A percentile compares a stretch with the other conserved stretches of the same genome.
phyloP scores from a whole-genome alignment of 768 basidiomycete species.

The Nidularia pulvinata region DNA sequence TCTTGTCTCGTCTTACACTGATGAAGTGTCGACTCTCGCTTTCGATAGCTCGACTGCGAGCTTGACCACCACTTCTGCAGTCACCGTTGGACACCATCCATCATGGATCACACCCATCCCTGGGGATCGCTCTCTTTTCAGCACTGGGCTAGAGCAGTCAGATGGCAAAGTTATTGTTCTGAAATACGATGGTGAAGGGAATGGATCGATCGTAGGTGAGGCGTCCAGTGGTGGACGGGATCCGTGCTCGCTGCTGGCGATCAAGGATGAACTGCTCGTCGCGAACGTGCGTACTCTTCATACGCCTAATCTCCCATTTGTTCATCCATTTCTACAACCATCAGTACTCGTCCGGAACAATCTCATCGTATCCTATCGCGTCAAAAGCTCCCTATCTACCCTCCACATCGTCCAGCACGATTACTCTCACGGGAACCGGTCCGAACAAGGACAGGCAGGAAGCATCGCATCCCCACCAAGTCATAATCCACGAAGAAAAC shows the following conservation, averaged over 20 bases:
- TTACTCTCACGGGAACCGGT: slow-evolving; percentile 54
- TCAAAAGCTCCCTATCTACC: slow-evolving; percentile 43
- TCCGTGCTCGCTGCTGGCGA: slow-evolving; percentile 64
- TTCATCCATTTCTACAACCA: background rate
- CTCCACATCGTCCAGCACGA: slow-evolving; percentile 23
- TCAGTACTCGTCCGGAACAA: slow-evolving; percentile 70
- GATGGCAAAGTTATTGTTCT: slow-evolving; percentile 68
- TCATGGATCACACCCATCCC: slow-evolving; percentile 78
- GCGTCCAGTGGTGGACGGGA: slow-evolving; percentile 55
- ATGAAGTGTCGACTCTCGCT: slow-evolving; percentile 57
- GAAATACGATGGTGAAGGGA: slow-evolving; percentile 52
- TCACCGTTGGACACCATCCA: slow-evolving; percentile 60
- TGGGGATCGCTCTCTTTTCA: slow-evolving; percentile 53
- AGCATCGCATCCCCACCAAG: slow-evolving; percentile 78
- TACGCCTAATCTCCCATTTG: slow-evolving; percentile 2
- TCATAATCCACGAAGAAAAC: slow-evolving; percentile 43
- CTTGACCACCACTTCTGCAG: slow-evolving; percentile 41
- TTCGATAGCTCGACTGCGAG: slow-evolving; percentile 54
- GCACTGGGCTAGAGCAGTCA: slow-evolving; percentile 63
- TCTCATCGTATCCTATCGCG: slow-evolving; percentile 58
- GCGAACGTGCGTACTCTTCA: slow-evolving; percentile 62
- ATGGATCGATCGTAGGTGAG: slow-evolving; percentile 47
- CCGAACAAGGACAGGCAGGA: slow-evolving; percentile 71
- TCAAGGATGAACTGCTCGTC: slow-evolving; percentile 57
- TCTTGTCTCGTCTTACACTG: slow-evolving; percentile 65